phyloP scores from a whole-genome alignment of 2,329 filamentous ascomycete species.

The Fusarium domesticum region DNA sequence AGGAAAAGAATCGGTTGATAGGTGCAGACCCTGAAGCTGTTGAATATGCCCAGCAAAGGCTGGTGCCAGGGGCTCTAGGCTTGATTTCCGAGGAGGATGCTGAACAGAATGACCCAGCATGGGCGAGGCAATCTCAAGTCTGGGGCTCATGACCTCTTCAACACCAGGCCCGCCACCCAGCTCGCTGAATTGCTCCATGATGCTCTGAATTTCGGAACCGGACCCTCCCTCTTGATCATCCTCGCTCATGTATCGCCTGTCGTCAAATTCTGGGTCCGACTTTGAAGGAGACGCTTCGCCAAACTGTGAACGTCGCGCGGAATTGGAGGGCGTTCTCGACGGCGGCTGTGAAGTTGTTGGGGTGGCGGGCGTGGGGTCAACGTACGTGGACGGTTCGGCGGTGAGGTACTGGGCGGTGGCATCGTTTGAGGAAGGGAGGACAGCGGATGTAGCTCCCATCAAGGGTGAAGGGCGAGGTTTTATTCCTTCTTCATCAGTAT shows the following conservation, averaged over 20 bases:
- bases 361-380: constrained; percentile 58
- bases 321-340: constrained; percentile 57
- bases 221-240: constrained; percentile 67
- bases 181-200: constrained; percentile 93
- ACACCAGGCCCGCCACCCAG: constrained; percentile 66
- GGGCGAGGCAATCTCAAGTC: constrained; percentile 78
- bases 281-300: constrained; percentile 51
- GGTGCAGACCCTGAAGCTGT: constrained; percentile 43
- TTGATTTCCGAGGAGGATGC: constrained; percentile 82
- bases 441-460: constrained; percentile 48
- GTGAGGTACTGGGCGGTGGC: constrained; percentile 43
- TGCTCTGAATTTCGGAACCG: constrained; percentile 86
- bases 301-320: constrained; percentile 47
- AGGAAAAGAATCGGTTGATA: constrained; percentile 41
- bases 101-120: constrained; percentile 63
- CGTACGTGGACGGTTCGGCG: constrained; percentile 47
- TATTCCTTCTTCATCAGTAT: constrained; percentile 7
- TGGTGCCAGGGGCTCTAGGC: constrained; percentile 68
- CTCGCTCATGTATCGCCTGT: constrained; percentile 55
- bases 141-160: constrained; percentile 89
- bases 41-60: constrained; percentile 48
- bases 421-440: constrained; percentile 36
- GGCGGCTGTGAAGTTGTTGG: constrained; percentile 53
- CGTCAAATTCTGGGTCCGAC: constrained; percentile 54
- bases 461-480: constrained; percentile 46